phyloP scores from a whole-genome alignment of 345 rosid species.

The Ricinus communis region DNA sequence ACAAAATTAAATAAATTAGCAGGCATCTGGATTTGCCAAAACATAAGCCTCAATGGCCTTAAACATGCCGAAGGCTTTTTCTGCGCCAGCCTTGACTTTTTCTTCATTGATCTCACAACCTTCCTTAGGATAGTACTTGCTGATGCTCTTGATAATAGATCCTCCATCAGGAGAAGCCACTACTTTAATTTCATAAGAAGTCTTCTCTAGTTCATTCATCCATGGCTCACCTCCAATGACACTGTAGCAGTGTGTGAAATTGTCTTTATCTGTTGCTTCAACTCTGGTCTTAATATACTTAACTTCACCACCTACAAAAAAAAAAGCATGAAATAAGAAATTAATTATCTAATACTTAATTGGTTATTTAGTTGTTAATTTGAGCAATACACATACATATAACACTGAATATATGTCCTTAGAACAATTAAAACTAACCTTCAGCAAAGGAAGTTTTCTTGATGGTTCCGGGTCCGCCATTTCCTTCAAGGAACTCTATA shows the following conservation, averaged over 20 bases:
- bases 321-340: background rate
- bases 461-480: conserved; percentile 43
- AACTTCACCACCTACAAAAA: conserved; percentile 27
- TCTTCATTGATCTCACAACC: background rate
- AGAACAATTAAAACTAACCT: background rate
- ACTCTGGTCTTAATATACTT: conserved; percentile 33
- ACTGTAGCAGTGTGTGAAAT: conserved; percentile 26
- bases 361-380: no score
- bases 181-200: conserved; percentile 33
- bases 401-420: background rate
- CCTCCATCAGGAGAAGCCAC: conserved; percentile 33
- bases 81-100: background rate
- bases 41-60: conserved; percentile 8
- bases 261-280: conserved; percentile 44
- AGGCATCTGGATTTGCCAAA: no score
- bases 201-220: conserved; percentile 32
- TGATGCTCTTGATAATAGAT: conserved; percentile 11
- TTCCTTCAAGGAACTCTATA: conserved; percentile 25
- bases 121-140: background rate
- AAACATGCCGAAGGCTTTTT: background rate
- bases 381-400: no score
- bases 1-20: no score
- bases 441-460: conserved; percentile 34
- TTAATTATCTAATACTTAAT: background rate
- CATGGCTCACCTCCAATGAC: conserved; percentile 31